Base-by-base conservation (phyloP, 768 basidiomycete species). In the Dioszegia hungarica region DNA sequence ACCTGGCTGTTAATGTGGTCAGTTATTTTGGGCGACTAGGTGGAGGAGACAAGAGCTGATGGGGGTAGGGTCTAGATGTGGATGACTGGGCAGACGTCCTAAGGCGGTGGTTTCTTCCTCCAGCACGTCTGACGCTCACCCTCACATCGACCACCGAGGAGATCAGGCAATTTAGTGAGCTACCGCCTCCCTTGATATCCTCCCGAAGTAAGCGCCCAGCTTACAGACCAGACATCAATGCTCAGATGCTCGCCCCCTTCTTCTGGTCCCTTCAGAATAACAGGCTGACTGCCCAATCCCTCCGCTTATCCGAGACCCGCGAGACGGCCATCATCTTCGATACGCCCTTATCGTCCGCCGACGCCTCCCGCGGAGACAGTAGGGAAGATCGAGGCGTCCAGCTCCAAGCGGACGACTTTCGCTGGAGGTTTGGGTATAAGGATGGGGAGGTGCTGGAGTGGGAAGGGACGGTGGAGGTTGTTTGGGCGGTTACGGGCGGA, bases 381-480 rank as follows among this genome's bases (percentile, higher is more conserved):
- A n/a, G n/a, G n/a, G n/a, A n/a, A n/a, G 29, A 47, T 17, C 3
- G 17, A 3, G 47, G 47, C 2, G 37, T 51, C 2, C 25, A 24
- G 15, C 49, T 51, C 49, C 19, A 51, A 19, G 49, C 49, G 22
- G 36, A 38, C 22, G 36, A 51, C 27, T 51, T 38, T 17, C 19
- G 36, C 17, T 51, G 49, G 49, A 33, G 36, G 36, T 51, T 37
- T 9, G 49, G 14, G 36, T 51, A 38, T n/a, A 34, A 24, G 10
- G 49, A n/a, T 15, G 36, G 49, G 17, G 37, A 8, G 49, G 14
- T 37, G 11, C 22, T 51, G 1, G 25, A 22, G 20, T 51, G 49
- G 49, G 49, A 51, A 38, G 49, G 49, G 34, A 38, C 34, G 14
- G 22, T 38, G 9, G 14, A 19, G 24, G 49, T 38, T 3, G 24